Conservation (phyloP, 2,329 filamentous ascomycete species). For the Penicillium nordicum region DNA sequence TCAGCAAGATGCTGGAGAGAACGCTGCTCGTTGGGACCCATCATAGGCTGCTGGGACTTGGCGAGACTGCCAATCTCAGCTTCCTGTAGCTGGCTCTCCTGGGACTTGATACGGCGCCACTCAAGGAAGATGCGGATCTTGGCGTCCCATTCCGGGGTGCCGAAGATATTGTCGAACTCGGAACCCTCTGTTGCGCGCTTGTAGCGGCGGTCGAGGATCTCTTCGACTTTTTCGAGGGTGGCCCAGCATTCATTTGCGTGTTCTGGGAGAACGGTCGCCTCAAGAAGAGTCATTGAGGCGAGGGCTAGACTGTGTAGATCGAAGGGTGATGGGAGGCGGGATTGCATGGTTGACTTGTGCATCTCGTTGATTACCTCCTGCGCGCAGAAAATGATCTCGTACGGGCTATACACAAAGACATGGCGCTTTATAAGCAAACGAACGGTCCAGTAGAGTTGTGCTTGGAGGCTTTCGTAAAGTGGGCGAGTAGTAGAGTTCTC, state of each 20-base stretch:
- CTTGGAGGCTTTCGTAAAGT: constrained; percentile 38
- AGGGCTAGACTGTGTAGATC: constrained; percentile 42
- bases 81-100: constrained; percentile 33
- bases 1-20: constrained; percentile 45
- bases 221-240: constrained; percentile 50
- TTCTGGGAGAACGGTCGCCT: constrained; percentile 41
- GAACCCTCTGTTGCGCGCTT: constrained; percentile 26
- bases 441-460: constrained; percentile 43
- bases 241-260: constrained; percentile 40
- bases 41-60: constrained; percentile 31
- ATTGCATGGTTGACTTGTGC: constrained; percentile 32
- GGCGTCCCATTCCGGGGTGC: constrained; percentile 40
- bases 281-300: constrained; percentile 42
- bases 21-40: constrained; percentile 44
- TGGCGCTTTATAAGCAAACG: constrained; percentile 43
- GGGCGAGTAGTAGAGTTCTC: constrained; percentile 25
- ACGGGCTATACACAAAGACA: constrained; percentile 41
- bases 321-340: constrained; percentile 37
- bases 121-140: constrained; percentile 43
- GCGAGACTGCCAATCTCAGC: constrained; percentile 11
- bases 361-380: constrained; percentile 41
- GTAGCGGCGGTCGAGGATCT: constrained; percentile 47
- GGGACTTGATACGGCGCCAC: constrained; percentile 35
- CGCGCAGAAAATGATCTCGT: constrained; percentile 42
- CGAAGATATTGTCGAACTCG: constrained; percentile 41